phyloP scores from a whole-genome alignment of 176 grass and related monocot genomes.

The Cenchrus fungigraminus region DNA sequence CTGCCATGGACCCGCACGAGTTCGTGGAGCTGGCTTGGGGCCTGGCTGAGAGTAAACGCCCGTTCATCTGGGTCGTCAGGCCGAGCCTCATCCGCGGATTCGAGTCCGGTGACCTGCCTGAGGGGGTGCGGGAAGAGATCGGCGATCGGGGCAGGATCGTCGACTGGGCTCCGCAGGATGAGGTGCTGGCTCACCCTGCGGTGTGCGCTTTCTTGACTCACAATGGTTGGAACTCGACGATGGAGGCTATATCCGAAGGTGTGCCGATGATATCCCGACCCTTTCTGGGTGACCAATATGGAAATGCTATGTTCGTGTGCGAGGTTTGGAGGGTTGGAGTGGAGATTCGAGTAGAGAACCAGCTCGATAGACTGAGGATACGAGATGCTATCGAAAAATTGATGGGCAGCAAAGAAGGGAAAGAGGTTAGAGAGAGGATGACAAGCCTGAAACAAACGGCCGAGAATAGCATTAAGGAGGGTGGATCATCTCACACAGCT shows the following conservation, averaged over 20 bases:
- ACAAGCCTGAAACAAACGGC: not conserved
- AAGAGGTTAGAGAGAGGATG: not conserved
- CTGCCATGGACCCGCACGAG: not conserved
- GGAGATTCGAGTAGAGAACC: not conserved
- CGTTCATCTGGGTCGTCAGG: constrained; percentile 2
- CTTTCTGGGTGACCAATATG: constrained; percentile 3
- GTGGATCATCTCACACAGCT: not conserved
- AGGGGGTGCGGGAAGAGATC: not conserved
- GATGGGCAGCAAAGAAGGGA: not conserved
- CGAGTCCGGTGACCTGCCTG: not conserved
- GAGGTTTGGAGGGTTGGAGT: constrained; percentile 14
- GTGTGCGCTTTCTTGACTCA: constrained; percentile 8
- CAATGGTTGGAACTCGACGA: constrained; percentile 23
- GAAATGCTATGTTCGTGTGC: not conserved
- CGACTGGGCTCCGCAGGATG: constrained; percentile 16
- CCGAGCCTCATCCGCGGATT: constrained; percentile 7
- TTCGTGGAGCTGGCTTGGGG: constrained; percentile 31
- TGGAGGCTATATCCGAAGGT: constrained; percentile 1
- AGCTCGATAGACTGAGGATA: not conserved
- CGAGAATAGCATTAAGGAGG: not conserved
- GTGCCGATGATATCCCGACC: not conserved
- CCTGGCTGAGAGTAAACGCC: not conserved
- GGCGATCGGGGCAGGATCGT: not conserved
- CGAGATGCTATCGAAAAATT: constrained; percentile 6
- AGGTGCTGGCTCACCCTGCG: constrained; percentile 25